Conservation (phyloP, 2,329 filamentous ascomycete species). For the Diatrype stigma region DNA sequence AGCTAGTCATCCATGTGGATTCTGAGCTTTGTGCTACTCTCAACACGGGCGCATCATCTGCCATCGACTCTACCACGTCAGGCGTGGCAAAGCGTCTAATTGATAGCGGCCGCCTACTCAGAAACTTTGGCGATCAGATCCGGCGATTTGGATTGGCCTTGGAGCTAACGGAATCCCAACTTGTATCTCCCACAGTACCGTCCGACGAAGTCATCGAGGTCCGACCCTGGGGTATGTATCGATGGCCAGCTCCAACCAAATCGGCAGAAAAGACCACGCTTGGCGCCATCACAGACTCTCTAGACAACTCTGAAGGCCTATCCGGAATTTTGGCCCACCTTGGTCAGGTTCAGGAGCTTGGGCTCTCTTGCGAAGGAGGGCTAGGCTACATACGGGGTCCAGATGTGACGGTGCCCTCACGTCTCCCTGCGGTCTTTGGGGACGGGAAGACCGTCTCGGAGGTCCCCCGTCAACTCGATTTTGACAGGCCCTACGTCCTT, state of each 20-base stretch:
- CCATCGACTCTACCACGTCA: constrained; percentile 2
- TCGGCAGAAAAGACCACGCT: constrained; percentile 53
- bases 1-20: constrained; percentile 62
- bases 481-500: constrained; percentile 1
- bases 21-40: constrained; percentile 58
- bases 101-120: constrained; percentile 47
- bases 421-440: constrained; percentile 32
- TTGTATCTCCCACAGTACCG: constrained; percentile 52
- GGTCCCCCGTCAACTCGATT: background rate
- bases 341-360: constrained; percentile 55
- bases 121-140: constrained; percentile 58
- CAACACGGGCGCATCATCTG: constrained; percentile 22
- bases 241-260: constrained; percentile 59
- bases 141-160: constrained; percentile 63
- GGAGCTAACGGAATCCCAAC: constrained; percentile 55
- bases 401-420: constrained; percentile 46
- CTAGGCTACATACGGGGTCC: constrained; percentile 64
- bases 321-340: constrained; percentile 56
- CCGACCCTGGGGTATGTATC: constrained; percentile 61
- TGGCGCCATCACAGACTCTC: constrained; percentile 56
- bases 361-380: constrained; percentile 62
- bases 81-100: constrained; percentile 18
- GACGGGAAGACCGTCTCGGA: constrained; percentile 5
- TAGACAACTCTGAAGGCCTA: constrained; percentile 61
- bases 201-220: constrained; percentile 48